Evolutionary conservation across 768 basidiomycete species (phyloP), one percentile per base, ranked within the genome.

Genomic region (Panaeolus papilionaceus): DNA sequence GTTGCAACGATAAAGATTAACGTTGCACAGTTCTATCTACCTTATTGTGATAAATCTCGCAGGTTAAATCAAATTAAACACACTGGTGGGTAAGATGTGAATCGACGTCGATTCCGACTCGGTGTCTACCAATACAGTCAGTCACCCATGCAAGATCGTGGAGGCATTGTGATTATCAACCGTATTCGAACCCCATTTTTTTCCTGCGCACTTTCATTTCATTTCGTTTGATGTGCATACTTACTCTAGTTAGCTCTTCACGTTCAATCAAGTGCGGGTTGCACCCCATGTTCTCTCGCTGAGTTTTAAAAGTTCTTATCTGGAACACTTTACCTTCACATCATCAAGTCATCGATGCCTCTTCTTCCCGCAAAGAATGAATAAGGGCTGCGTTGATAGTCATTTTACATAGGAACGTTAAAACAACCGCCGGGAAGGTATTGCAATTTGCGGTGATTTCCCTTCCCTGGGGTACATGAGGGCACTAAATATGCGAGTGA

Each of bases 381-480:
- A 49, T 45, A 49, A 49, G 47, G 47, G 47, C 47, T 23, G 47
- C 20, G 20, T 23, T 23, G 47, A 23, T 49, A 49, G 11, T 4
- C 1, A 26, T 18, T 45, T 10, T 23, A 10, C 23, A 49, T 49
- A 20, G 47, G 23, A 23, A 49, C n/a, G 23, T 4, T 49, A 20
- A 49, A 49, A 49, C n/a, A 49, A 49, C 47, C 47, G 47, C 47
- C 47, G 47, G 47, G 47, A 49, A 49, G 47, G 7, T 23, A 6
- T 23, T 20, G 47, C 33, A 33, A 33, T 3, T 33, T 33, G 33
- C 33, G 33, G 33, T 33, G 33, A 33, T 33, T 33, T 33, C 33
- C 33, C 33, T 33, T 33, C 33, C 33, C 33, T 33, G 33, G 33
- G 33, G 33, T 33, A 33, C 5, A 5, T 5, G 33, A 5, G 33